Percentiles rank a stretch among this genome's conserved stretches.
phyloP scores from a whole-genome alignment of 148 eudicot genomes.

The Cornus suecica region DNA sequence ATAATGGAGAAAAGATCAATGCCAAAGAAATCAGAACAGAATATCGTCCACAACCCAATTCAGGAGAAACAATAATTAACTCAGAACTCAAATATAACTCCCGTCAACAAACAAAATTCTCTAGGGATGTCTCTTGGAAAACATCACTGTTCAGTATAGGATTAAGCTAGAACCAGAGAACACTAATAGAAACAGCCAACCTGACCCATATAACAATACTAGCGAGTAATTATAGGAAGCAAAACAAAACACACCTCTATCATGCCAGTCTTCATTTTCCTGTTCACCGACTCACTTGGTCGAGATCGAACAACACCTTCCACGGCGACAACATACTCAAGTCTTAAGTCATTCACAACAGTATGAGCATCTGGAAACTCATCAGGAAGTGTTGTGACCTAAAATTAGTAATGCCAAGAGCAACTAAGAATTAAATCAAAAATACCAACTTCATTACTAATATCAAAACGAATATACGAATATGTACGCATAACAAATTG shows the following conservation, averaged over 20 bases:
- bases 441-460: neutral
- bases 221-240: neutral
- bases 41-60: no score
- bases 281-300: constrained; percentile 72
- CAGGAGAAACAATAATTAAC: no score
- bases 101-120: neutral
- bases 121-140: neutral
- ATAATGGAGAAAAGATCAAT: neutral
- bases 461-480: neutral
- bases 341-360: constrained; percentile 58
- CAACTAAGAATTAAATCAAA: constrained; percentile 1
- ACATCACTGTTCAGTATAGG: neutral
- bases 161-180: neutral
- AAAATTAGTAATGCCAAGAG: neutral
- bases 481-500: neutral
- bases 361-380: constrained; percentile 88
- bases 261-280: constrained; percentile 85
- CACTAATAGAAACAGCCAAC: neutral
- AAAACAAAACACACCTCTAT: constrained; percentile 53
- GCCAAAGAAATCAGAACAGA: neutral
- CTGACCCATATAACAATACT: neutral
- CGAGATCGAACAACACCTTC: constrained; percentile 77
- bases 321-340: constrained; percentile 80
- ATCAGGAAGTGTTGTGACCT: constrained; percentile 92
- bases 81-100: no score